Evolutionary conservation across 176 grass and related monocot species (phyloP).

Genomic region (Rhynchospora tenuis): DNA sequence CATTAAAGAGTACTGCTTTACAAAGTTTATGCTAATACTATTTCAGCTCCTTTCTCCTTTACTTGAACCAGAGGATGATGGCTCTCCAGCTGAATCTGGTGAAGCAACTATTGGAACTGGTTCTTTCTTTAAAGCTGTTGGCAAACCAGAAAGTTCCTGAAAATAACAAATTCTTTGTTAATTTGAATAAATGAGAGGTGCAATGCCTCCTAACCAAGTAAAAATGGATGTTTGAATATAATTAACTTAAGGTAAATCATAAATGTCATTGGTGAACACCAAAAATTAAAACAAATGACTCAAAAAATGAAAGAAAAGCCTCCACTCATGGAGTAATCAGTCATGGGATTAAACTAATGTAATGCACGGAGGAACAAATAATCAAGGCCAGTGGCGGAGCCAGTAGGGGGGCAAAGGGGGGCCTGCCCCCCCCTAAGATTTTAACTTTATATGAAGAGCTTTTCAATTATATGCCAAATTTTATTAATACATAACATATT

Average conservation of each 20-base stretch:
- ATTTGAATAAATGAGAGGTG: background rate
- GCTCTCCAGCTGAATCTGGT: constrained; percentile 59
- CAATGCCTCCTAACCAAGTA: background rate
- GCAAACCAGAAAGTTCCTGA: constrained; percentile 92
- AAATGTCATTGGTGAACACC: background rate
- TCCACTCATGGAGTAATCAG: too few relatives aligned
- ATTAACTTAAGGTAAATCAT: background rate
- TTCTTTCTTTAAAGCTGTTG: constrained; percentile 67
- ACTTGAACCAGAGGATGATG: constrained; percentile 71
- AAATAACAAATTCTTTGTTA: background rate
- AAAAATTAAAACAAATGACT: background rate
- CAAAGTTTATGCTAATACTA: background rate
- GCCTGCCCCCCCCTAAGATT: too few relatives aligned
- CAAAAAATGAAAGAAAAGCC: background rate
- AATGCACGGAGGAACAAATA: too few relatives aligned
- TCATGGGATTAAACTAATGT: too few relatives aligned
- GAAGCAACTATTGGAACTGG: constrained; percentile 41
- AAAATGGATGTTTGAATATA: background rate
- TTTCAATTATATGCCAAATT: too few relatives aligned
- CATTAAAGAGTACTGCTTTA: background rate
- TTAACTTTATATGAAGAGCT: too few relatives aligned
- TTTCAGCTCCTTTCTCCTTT: constrained; percentile 38
- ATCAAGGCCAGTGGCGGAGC: too few relatives aligned
- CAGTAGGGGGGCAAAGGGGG: too few relatives aligned
- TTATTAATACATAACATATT: too few relatives aligned